Percentiles rank a stretch among this genome's conserved stretches.
Evolutionary conservation across 768 basidiomycete genomes (phyloP).

Genomic region (Auricularia sp.): DNA sequence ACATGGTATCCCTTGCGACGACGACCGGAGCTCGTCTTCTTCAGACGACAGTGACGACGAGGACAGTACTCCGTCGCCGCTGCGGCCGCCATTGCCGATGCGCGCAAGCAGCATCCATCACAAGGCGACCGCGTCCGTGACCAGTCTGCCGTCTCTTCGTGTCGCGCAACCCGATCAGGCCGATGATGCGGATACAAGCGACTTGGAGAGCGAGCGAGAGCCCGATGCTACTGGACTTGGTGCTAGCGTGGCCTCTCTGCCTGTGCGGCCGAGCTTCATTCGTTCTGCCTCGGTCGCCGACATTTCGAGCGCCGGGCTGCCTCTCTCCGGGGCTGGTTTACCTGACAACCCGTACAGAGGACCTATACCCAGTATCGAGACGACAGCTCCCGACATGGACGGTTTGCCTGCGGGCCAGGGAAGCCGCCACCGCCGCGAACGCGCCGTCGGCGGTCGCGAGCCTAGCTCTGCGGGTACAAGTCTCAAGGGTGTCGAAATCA

Average conservation of each 20-base stretch:
- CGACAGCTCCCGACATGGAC: neutral
- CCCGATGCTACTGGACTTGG: neutral
- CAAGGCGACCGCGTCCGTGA: slow-evolving; percentile 1
- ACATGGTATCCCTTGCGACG: neutral
- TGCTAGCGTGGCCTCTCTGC: neutral
- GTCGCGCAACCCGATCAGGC: neutral
- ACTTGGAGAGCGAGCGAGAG: neutral
- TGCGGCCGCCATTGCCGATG: neutral
- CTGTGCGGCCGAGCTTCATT: neutral
- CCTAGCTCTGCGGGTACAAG: neutral
- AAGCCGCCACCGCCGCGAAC: neutral
- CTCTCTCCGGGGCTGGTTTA: too few species aligned
- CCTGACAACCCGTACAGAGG: neutral
- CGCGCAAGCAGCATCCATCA: neutral
- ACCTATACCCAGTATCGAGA: neutral
- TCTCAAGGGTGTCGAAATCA: too few species aligned
- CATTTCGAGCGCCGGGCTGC: neutral
- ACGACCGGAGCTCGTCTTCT: neutral
- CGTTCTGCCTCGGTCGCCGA: neutral
- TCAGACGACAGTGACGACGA: slow-evolving; percentile 1
- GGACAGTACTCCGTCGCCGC: neutral
- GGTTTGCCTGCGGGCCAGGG: neutral
- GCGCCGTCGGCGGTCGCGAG: neutral
- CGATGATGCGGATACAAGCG: neutral
- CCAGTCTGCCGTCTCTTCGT: neutral